Percentiles rank a stretch among this genome's conserved stretches.
Conservation (phyloP, 23 red algal genomes). For the Agarophyton chilense region DNA sequence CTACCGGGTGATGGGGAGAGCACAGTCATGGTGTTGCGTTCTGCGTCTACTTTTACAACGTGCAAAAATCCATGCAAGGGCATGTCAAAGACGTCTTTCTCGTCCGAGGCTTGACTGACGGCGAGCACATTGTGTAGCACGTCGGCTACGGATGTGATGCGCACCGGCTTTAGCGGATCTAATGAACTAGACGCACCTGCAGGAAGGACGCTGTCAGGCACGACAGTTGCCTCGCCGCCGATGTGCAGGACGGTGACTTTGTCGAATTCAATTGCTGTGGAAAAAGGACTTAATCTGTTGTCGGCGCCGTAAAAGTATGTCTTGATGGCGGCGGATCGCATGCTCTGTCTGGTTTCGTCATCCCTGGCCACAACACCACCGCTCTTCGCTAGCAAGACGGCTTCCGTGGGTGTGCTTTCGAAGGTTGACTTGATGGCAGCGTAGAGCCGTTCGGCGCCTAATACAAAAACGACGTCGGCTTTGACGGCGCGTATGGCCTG, state of each 20-base stretch:
- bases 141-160: conserved; percentile 32
- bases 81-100: conserved; percentile 55
- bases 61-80: conserved; percentile 79
- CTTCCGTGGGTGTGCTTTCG: conserved; percentile 19
- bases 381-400: conserved; percentile 82
- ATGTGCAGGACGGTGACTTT: conserved; percentile 65
- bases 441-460: conserved; percentile 89
- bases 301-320: conserved; percentile 94
- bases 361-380: conserved; percentile 92
- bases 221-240: conserved; percentile 31
- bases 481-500: conserved; percentile 33
- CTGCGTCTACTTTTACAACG: conserved; percentile 83
- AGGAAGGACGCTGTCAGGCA: conserved; percentile 81
- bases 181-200: conserved; percentile 65
- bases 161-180: conserved; percentile 67
- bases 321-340: conserved; percentile 56
- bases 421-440: conserved; percentile 60
- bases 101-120: conserved; percentile 78
- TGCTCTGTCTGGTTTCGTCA: conserved; percentile 29
- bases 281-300: conserved; percentile 80
- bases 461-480: conserved; percentile 78
- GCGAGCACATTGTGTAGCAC: conserved; percentile 79
- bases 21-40: conserved; percentile 75
- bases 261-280: conserved; percentile 61
- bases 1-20: conserved; percentile 76